Base-by-base conservation (phyloP, 2,329 filamentous ascomycete genomes). In the Exophiala oligosperma region DNA sequence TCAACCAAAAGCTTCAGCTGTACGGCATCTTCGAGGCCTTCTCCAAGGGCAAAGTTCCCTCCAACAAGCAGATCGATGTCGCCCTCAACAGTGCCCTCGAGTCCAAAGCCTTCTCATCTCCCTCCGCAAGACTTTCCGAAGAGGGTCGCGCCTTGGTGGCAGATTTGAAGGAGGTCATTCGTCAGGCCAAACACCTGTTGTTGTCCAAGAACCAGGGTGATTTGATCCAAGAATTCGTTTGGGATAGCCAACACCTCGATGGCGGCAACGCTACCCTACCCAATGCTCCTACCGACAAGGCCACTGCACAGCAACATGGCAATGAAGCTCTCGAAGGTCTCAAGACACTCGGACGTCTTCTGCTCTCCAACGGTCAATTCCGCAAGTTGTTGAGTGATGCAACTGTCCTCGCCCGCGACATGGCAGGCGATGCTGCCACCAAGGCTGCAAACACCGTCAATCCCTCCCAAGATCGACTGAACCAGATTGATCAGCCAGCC, bases 331-430 rank as follows among this genome's bases (percentile, higher is more conserved):
- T 95, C 7, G 85, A 96, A 64, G 94, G 93, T 26, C 76, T 99
- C 46, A 87, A 91, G 67, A 96, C 91, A 2, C 80, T 99, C 0
- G 94, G 93, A 52, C 92, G 89, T 17, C 81, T 99, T 57, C 79
- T 97, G 68, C 89, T 97, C 69, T 96, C 92, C 68, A 99, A 99
- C 69, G 94, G 94, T 65, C 92, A 97, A 73, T 97, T 96, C 81
- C 85, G 92, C 67, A 96, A 96, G 79, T 84, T 96, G 35, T 81
- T 96, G 65, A 89, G 83, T 61, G 94, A 99, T 79, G 88, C 89
- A 11, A 84, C 84, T 26, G 80, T 93, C 37, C 82, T 99, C 8
- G 73, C 96, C 41, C 90, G 92, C 37, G 93, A 97, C 70, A 94
- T 99, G 70, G 91, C 90, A 59, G 91, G 92, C 52, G 94, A 99